A percentile compares a stretch with the other conserved stretches of the same genome.
These are phyloP conservation scores for Agaricus blazei DNA, from an alignment of 768 basidiomycete genomes.

Conservation along the genomic window DNA sequence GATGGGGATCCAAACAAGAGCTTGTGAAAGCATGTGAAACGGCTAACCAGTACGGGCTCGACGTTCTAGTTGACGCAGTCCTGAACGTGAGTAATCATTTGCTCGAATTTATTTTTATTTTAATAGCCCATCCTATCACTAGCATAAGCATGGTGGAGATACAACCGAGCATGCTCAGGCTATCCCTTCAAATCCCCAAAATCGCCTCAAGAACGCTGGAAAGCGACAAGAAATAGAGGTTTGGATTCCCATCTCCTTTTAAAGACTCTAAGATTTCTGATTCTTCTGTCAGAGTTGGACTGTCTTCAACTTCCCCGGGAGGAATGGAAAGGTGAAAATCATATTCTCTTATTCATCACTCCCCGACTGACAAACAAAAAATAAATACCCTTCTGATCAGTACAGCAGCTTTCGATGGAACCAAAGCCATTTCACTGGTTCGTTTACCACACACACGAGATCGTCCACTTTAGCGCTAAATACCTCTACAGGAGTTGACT, in stretches of 20 bases:
- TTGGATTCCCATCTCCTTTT: slow-evolving; percentile 11
- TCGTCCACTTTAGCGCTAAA: not conserved
- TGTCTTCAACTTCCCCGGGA: slow-evolving; percentile 77
- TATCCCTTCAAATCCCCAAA: slow-evolving; percentile 62
- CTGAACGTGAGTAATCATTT: slow-evolving; percentile 57
- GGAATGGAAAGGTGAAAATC: slow-evolving; percentile 56
- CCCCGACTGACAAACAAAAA: not conserved
- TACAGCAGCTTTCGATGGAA: slow-evolving; percentile 72
- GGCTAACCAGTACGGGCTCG: slow-evolving; percentile 67
- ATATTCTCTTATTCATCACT: not conserved
- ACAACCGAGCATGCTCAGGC: slow-evolving; percentile 63
- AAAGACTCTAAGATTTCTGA: not conserved
- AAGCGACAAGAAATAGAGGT: slow-evolving; percentile 66
- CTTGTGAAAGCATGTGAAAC: slow-evolving; percentile 61
- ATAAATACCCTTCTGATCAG: slow-evolving; percentile 19
- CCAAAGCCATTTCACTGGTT: slow-evolving; percentile 77
- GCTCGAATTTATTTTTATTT: not conserved
- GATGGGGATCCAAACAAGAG: slow-evolving; percentile 87
- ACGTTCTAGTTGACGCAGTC: slow-evolving; percentile 82
- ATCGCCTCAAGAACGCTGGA: slow-evolving; percentile 60
- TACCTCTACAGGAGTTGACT: slow-evolving; percentile 63
- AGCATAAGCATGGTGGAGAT: slow-evolving; percentile 89
- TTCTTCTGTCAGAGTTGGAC: slow-evolving; percentile 66
- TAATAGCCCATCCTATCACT: not conserved
- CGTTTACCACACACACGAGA: slow-evolving; percentile 4